Evolutionary conservation across 768 basidiomycete genomes (phyloP).

Genomic region (Tephrocybe sp.): DNA sequence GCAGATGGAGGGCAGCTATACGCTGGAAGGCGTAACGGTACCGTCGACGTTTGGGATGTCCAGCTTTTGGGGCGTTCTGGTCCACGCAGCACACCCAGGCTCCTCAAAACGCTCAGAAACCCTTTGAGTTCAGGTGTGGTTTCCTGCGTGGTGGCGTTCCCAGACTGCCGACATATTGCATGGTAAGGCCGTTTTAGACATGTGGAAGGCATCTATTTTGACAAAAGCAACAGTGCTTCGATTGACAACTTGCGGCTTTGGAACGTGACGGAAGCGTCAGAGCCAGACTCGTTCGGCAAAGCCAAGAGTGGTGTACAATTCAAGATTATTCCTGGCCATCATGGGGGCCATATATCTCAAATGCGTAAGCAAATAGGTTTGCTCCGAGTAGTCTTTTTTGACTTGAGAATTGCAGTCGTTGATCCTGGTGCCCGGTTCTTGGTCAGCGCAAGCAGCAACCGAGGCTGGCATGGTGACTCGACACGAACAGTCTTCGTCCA

Average conservation of each 20-base stretch:
- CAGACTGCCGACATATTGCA: slow-evolving; percentile 88
- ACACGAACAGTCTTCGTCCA: slow-evolving; percentile 90
- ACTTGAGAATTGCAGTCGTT: slow-evolving; percentile 55
- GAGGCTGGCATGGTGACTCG: slow-evolving; percentile 92
- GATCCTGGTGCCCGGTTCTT: slow-evolving; percentile 85
- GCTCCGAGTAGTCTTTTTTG: slow-evolving; percentile 8
- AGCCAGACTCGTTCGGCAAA: slow-evolving; percentile 61
- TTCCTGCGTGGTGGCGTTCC: slow-evolving; percentile 88
- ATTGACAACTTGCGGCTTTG: slow-evolving; percentile 91
- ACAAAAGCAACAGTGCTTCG: slow-evolving; percentile 61
- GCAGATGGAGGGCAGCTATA: slow-evolving; percentile 85
- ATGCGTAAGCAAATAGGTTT: slow-evolving; percentile 65
- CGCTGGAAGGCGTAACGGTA: slow-evolving; percentile 87
- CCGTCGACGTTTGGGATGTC: slow-evolving; percentile 93
- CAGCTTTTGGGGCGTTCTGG: slow-evolving; percentile 72
- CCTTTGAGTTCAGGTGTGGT: slow-evolving; percentile 89
- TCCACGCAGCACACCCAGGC: slow-evolving; percentile 63
- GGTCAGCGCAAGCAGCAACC: slow-evolving; percentile 89
- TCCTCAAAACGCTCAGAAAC: slow-evolving; percentile 82
- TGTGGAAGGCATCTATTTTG: background rate
- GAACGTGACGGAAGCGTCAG: slow-evolving; percentile 82
- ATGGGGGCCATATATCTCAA: slow-evolving; percentile 91
- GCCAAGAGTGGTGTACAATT: slow-evolving; percentile 76
- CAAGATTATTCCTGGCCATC: slow-evolving; percentile 95
- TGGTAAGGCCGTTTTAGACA: slow-evolving; percentile 52